phyloP scores from a whole-genome alignment of 1,284 basidiomycete species.

The Ceratobasidium sp. region DNA sequence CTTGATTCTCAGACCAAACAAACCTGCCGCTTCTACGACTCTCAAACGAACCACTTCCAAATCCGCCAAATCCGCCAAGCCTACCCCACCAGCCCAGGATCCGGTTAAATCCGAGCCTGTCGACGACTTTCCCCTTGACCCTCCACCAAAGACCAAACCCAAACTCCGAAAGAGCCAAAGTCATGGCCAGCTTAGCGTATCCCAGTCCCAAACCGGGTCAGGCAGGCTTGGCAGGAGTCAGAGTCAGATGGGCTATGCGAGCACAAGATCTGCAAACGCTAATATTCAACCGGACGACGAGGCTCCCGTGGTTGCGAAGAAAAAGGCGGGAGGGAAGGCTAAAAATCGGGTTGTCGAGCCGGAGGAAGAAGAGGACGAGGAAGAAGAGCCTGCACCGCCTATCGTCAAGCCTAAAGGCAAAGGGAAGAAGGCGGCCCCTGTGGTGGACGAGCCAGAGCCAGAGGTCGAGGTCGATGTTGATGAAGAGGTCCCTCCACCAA shows the following conservation, averaged over 20 bases:
- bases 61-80: slow-evolving; percentile 15
- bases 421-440: slow-evolving; percentile 12
- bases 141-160: neutral
- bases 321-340: slow-evolving; percentile 19
- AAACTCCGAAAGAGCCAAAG: slow-evolving; percentile 40
- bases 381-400: slow-evolving; percentile 1
- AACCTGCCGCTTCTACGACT: neutral
- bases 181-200: slow-evolving; percentile 24
- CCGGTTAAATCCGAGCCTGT: slow-evolving; percentile 15
- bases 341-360: slow-evolving; percentile 12
- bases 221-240: slow-evolving; percentile 31
- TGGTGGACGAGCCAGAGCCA: neutral
- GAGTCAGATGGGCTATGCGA: slow-evolving; percentile 30
- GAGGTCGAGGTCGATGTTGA: slow-evolving; percentile 41
- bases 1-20: neutral
- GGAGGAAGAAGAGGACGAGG: neutral
- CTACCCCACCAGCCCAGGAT: neutral
- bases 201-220: neutral
- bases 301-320: slow-evolving; percentile 20
- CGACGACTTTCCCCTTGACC: slow-evolving; percentile 4
- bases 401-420: neutral
- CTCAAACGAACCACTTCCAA: slow-evolving; percentile 33
- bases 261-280: slow-evolving; percentile 11
- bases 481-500: slow-evolving; percentile 12
- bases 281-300: slow-evolving; percentile 6